A percentile compares a stretch with the other conserved stretches of the same genome.
Evolutionary conservation across 2,329 filamentous ascomycete genomes (phyloP).

Genomic region (Diplodia intermedia): DNA sequence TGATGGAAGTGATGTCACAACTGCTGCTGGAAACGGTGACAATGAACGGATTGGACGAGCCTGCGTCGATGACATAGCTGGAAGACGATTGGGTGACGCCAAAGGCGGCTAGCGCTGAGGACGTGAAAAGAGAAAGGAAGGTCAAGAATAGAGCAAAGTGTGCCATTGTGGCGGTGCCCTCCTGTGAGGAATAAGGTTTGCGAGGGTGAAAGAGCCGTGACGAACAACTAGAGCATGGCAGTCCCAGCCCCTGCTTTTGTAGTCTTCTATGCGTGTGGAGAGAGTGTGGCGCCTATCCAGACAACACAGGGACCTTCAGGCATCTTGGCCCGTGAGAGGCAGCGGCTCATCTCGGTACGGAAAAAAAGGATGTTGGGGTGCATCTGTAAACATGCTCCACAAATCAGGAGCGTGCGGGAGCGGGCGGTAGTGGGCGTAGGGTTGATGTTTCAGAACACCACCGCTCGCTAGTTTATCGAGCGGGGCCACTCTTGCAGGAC

Average conservation of each 20-base stretch:
- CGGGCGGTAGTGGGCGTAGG: background rate
- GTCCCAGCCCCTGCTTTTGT: constrained; percentile 24
- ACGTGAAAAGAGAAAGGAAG: constrained; percentile 22
- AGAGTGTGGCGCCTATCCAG: constrained; percentile 4
- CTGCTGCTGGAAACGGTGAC: constrained; percentile 52
- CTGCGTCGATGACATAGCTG: constrained; percentile 46
- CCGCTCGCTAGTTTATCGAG: constrained; percentile 23
- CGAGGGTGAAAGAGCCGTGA: background rate
- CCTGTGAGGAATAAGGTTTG: background rate
- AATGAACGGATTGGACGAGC: constrained; percentile 42
- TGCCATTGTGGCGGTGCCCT: constrained; percentile 25
- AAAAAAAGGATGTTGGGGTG: constrained; percentile 21
- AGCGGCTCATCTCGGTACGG: constrained; percentile 27
- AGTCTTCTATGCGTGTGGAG: background rate
- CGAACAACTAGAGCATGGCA: background rate
- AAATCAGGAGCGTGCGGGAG: constrained; percentile 22
- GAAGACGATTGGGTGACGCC: constrained; percentile 44
- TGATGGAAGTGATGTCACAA: constrained; percentile 70
- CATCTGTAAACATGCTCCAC: constrained; percentile 13
- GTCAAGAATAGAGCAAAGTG: constrained; percentile 44
- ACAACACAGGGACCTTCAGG: background rate
- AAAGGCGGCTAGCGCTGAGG: constrained; percentile 44
- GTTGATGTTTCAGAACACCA: constrained; percentile 24
- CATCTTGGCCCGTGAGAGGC: constrained; percentile 19
- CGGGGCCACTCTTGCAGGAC: background rate